Base-by-base conservation (phyloP, 352 stramenopile species). In the Globisporangium rhizosaccharum region DNA sequence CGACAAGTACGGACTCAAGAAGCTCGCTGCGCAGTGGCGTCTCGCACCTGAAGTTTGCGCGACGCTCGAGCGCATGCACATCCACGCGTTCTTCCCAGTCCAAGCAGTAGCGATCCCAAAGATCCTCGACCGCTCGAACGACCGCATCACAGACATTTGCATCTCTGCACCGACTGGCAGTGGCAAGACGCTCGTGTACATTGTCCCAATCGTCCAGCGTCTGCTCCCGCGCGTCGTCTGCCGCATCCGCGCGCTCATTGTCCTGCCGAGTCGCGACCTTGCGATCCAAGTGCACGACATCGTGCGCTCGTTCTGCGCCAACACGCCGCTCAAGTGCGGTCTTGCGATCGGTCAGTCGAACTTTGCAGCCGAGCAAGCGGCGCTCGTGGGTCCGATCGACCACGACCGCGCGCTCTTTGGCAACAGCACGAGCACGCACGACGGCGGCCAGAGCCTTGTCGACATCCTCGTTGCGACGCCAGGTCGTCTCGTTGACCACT, bases 381-480 rank as follows among this genome's bases (percentile, higher is more conserved):
- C 73, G 60, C 70, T 97, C 0, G 84, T 92, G 23, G 77, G 79
- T 2, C 48, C 70, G 12, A 53, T 75, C 66, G 67, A 62, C 60
- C 67, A 67, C n/a, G 61, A 85, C 45, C 53, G 66, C 46, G 55
- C 71, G 51, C 55, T 82, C 61, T 48, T 65, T 50, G 60, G 70
- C 48, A 59, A 59, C 50, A 59, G 51, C 25, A 59, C 64, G 30
- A 49, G 56, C 39, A 56, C 52, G 33, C 36, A 18, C 4, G 50
- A 81, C 37, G 85, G 85, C 39, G 82, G 86, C 11, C 64, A 67
- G 37, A 97, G 85, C 65, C 76, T 91, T 23, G 86, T 99, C 23
- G 96, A 99, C 73, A 97, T 99, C 57, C 65, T 99, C 37, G 93
- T 99, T 25, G 89, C 89, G n/a, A 99, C 97, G 23, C 96, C 96